phyloP scores from a whole-genome alignment of 768 basidiomycete genomes.

The Serendipita vermifera region DNA sequence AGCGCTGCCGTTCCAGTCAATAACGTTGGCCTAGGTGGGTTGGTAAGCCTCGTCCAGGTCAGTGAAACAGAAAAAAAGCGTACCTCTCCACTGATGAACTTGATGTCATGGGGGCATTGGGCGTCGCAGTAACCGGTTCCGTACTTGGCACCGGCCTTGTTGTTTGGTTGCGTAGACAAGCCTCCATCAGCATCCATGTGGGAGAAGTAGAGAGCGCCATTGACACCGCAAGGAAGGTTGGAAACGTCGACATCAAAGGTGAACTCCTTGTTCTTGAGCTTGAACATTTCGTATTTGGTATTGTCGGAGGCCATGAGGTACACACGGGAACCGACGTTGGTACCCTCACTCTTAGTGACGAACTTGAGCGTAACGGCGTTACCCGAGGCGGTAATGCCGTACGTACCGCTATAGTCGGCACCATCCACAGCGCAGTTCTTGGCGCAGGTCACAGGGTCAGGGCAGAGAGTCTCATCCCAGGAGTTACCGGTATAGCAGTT shows the following conservation, averaged over 20 bases:
- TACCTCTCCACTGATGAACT: slow-evolving; percentile 46
- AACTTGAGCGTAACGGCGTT: slow-evolving; percentile 37
- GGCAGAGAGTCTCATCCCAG: slow-evolving; percentile 41
- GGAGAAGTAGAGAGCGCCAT: slow-evolving; percentile 48
- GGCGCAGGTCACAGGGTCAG: slow-evolving; percentile 36
- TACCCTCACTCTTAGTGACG: slow-evolving; percentile 31
- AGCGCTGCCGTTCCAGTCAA: slow-evolving; percentile 28
- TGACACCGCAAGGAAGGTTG: slow-evolving; percentile 44
- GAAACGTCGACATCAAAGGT: slow-evolving; percentile 48
- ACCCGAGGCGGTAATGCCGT: slow-evolving; percentile 39
- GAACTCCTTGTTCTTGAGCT: slow-evolving; percentile 44
- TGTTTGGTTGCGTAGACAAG: slow-evolving; percentile 32
- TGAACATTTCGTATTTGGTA: slow-evolving; percentile 37
- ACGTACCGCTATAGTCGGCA: slow-evolving; percentile 36
- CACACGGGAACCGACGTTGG: slow-evolving; percentile 28
- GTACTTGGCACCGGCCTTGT: slow-evolving; percentile 28
- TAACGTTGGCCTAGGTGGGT: slow-evolving; percentile 32
- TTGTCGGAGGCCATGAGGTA: slow-evolving; percentile 39
- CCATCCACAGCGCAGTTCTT: slow-evolving; percentile 27
- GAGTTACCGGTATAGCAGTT: slow-evolving; percentile 44
- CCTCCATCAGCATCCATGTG: slow-evolving; percentile 51
- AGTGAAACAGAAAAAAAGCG: slow-evolving; percentile 15
- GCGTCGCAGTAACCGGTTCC: slow-evolving; percentile 52
- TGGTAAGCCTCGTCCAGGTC: background rate
- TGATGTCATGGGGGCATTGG: slow-evolving; percentile 45